Base-by-base conservation (phyloP, 305 asterid species). In the Fraxinus platypoda region DNA sequence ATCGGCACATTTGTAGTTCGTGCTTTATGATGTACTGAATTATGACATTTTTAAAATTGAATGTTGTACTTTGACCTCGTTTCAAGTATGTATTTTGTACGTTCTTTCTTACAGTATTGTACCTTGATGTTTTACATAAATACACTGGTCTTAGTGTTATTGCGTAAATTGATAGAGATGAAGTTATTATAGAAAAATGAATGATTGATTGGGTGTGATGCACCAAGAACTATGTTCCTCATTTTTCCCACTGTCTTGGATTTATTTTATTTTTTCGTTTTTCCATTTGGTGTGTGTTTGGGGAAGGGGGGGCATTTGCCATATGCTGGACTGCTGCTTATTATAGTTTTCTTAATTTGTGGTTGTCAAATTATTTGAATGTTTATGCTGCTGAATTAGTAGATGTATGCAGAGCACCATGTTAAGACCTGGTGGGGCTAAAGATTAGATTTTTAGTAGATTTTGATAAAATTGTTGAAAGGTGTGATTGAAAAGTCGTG, bases 341-440 rank as follows among this genome's bases (percentile, higher is more conserved):
- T 70, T 2, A 26, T 26, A 46, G 8, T 35, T 26, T 38, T 30
- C 57, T 37, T 78, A 30, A 46, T 41, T 81, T 41, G 57, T 37
- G 64, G 71, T 12, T 8, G 12, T 11, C 30, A 2, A 38, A 8
- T 23, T 80, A 46, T 59, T 46, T 68, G 57, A 46, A 46, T 46
- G 57, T 46, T 76, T 43, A 64, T 59, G 77, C 73, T 59, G 46
- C 49, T 79, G 54, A 37, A 57, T 74, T 28, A 72, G 70, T 41
- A 21, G 26, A n/a, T 59, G 30, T 59, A 19, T 59, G 26, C 13
- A 59, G 2, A 59, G 28, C 13, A 41, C 49, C 49, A 11, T 9
- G 49, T 9, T 41, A 9, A 41, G 49, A 11, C 49, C 13, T 3
- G 49, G 52, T 43, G 52, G 0, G 3, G 17, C 52, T 43, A 2